Evolutionary conservation across 2,329 filamentous ascomycete genomes (phyloP).

Genomic region (Mollisia scopiformis): DNA sequence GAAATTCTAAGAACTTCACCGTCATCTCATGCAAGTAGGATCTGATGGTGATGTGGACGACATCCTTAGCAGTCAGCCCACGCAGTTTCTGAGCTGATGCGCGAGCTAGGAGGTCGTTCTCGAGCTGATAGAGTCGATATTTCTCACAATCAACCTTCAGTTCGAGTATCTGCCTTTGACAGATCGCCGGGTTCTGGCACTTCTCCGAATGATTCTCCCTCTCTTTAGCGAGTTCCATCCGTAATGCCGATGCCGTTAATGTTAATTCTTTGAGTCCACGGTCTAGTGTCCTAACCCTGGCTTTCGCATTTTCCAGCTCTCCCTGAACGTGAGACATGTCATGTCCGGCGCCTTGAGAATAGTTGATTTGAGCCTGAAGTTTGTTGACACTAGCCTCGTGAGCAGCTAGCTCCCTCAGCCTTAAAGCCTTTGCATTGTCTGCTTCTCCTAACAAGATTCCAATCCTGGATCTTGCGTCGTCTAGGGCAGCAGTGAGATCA

Average conservation of each 20-base stretch:
- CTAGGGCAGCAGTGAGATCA: background rate
- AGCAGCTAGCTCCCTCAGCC: background rate
- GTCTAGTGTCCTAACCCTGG: background rate
- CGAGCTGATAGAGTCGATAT: background rate
- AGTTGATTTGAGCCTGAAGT: slow-evolving; percentile 7
- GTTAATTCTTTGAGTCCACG: background rate
- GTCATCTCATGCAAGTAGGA: slow-evolving; percentile 3
- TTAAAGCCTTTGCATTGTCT: background rate
- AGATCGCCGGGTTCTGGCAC: slow-evolving; percentile 10
- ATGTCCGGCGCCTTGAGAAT: background rate
- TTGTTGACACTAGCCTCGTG: background rate
- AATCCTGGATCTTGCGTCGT: background rate
- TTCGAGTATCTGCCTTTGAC: slow-evolving; percentile 8
- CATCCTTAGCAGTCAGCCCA: background rate
- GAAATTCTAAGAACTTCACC: background rate
- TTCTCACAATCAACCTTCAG: slow-evolving; percentile 3
- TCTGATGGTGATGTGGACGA: background rate
- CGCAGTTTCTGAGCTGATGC: slow-evolving; percentile 2
- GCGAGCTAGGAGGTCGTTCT: slow-evolving; percentile 5
- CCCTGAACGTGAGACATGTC: background rate
- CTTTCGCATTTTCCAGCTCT: background rate
- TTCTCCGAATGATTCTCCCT: slow-evolving; percentile 5
- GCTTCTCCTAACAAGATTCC: background rate
- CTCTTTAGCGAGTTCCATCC: slow-evolving; percentile 11
- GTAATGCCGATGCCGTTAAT: background rate